Evolutionary conservation across 2,329 filamentous ascomycete species (phyloP), one percentile per base, ranked within the genome.

Genomic region (Fonsecaea erecta): DNA sequence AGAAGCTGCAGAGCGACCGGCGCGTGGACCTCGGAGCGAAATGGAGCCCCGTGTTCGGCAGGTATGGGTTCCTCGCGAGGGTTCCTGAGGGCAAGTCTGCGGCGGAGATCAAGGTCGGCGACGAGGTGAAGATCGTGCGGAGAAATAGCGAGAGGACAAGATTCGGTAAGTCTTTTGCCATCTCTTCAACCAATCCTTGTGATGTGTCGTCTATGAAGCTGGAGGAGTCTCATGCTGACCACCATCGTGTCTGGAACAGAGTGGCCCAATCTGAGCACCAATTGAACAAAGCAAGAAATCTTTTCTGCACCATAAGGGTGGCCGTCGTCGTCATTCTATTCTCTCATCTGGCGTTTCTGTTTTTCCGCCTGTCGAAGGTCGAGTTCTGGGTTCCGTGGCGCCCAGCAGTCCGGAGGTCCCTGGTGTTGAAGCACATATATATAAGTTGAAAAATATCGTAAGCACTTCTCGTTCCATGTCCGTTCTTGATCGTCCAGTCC

Each of bases 31-130:
- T 74, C n/a, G 90, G 90, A 0, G 80, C 80, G 35, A 90, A 86
- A 73, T 91, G 86, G 74, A 85, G 83, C 65, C 89, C 90, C 12
- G 82, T 91, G 8, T 93, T 93, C 80, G 90, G 90, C 9, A 82
- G 89, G 52, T 92, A 92, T 77, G 88, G 83, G 0, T 92, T 91
- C 73, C 75, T 90, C 48, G 76, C 75, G 26, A 66, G 59, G 52
- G 62, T 67, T 9, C 61, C 63, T 5, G 71, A 70, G 18, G 73
- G 71, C 21, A 76, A 74, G 11, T 73, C 73, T 34, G 75, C 75
- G 16, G 72, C 75, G n/a, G 70, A 73, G 53, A 76, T 89, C 55
- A 75, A 75, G 1, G 81, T 89, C 37, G 86, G 87, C 1, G 84
- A 90, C 74, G 77, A 82, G 52, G 82, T 89, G 65, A 71, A 74